Percentiles rank a stretch among this genome's conserved stretches.
Evolutionary conservation across 164 flowering plant genomes (phyloP).

Genomic region (Umbilicus rupestris): DNA sequence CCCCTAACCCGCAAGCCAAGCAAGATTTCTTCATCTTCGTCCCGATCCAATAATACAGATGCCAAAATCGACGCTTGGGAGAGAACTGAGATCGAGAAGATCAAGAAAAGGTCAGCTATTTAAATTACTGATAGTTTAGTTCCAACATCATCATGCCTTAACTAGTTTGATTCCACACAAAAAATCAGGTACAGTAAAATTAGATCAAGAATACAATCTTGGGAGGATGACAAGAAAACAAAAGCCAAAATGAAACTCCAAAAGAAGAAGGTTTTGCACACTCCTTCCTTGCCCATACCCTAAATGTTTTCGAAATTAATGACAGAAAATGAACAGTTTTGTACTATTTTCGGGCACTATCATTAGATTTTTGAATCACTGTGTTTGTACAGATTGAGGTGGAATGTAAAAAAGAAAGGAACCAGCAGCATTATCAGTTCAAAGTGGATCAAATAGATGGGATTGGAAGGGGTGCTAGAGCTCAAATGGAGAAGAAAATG

Average conservation of each 20-base stretch:
- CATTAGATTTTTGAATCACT: no score
- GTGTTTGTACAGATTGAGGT: slow-evolving; percentile 31
- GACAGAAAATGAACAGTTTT: no score
- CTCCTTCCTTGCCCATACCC: not conserved
- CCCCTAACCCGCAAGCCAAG: slow-evolving; percentile 5
- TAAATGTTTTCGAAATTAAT: no score
- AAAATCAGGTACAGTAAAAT: slow-evolving; percentile 48
- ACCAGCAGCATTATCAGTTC: slow-evolving; percentile 27
- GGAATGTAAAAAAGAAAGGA: slow-evolving; percentile 31
- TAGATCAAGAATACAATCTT: slow-evolving; percentile 31
- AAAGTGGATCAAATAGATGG: slow-evolving; percentile 47
- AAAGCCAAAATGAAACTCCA: slow-evolving; percentile 39
- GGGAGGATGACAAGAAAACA: slow-evolving; percentile 62
- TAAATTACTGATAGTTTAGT: not conserved
- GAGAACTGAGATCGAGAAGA: slow-evolving; percentile 35
- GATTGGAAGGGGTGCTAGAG: slow-evolving; percentile 48
- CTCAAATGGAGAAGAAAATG: slow-evolving; percentile 44
- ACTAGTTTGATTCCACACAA: not conserved
- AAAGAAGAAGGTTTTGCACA: slow-evolving; percentile 36
- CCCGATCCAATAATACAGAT: slow-evolving; percentile 12
- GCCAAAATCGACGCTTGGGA: slow-evolving; percentile 57
- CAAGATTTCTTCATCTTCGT: slow-evolving; percentile 12
- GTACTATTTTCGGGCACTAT: no score
- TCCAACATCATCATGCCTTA: not conserved
- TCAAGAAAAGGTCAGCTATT: slow-evolving; percentile 31